These are phyloP conservation scores for Coemansia sp. DNA, from an alignment of 192 early-diverging fungal genomes.

Conservation along the genomic window DNA sequence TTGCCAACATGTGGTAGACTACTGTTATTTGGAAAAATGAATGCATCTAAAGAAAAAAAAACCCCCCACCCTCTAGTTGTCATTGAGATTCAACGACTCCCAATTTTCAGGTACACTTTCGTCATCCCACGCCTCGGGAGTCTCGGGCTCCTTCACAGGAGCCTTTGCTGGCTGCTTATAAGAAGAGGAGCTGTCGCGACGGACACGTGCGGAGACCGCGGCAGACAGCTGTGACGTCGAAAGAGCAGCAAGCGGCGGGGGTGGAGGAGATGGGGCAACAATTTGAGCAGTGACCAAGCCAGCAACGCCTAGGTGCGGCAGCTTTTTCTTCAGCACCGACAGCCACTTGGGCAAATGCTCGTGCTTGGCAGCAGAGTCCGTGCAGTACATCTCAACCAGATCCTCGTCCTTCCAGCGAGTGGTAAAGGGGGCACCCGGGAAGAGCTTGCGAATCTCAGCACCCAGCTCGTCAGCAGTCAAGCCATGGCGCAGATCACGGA, in stretches of 20 bases:
- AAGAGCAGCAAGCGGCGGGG: too few relatives aligned
- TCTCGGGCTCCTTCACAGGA: background rate
- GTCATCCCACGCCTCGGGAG: conserved; percentile 14
- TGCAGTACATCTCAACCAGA: conserved; percentile 45
- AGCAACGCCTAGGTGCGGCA: conserved; percentile 38
- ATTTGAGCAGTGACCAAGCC: conserved; percentile 28
- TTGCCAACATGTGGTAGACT: conserved; percentile 38
- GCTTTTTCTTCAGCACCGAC: conserved; percentile 28
- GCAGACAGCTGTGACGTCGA: background rate
- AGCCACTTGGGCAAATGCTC: conserved; percentile 47
- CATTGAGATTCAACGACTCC: conserved; percentile 35
- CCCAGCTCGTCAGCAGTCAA: conserved; percentile 42
- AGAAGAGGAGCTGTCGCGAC: background rate
- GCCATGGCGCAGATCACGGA: conserved; percentile 43
- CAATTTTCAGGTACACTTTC: conserved; percentile 42
- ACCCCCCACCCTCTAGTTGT: conserved; percentile 3
- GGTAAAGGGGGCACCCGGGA: conserved; percentile 22
- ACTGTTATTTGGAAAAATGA: background rate
- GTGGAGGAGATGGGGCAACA: background rate
- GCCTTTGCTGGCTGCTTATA: background rate
- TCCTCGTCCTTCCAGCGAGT: conserved; percentile 39
- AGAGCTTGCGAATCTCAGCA: conserved; percentile 20
- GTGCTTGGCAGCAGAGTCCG: conserved; percentile 8
- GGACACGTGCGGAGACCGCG: background rate
- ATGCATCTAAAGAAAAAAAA: background rate